Conservation (phyloP, 2,329 filamentous ascomycete species). For the Aspergillus versicolor region DNA sequence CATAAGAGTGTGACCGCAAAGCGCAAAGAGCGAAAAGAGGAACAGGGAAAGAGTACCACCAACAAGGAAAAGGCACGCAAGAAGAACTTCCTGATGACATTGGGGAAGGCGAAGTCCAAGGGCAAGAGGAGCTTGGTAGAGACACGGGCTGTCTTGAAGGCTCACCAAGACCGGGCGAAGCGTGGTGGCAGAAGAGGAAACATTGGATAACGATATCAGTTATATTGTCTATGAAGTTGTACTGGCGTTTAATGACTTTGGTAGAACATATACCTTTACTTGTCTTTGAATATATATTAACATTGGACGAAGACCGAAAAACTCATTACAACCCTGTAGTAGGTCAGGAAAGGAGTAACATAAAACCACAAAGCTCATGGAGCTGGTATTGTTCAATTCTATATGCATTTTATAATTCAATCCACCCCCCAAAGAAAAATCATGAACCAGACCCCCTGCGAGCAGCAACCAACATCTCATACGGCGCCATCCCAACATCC, state of each 20-base stretch:
- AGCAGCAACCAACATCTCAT: conserved; percentile 23
- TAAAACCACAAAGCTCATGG: background rate
- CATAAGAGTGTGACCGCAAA: conserved; percentile 85
- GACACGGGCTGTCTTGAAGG: conserved; percentile 75
- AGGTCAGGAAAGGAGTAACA: background rate
- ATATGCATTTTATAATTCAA: background rate
- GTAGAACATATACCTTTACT: background rate
- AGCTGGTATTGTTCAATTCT: background rate
- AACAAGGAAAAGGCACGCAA: conserved; percentile 95
- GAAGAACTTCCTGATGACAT: conserved; percentile 99
- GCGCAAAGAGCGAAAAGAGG: conserved; percentile 81
- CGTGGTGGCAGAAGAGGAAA: conserved; percentile 81
- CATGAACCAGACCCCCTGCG: background rate
- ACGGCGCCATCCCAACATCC: conserved; percentile 26
- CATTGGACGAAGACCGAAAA: background rate
- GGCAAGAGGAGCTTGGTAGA: conserved; percentile 91
- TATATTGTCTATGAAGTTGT: background rate
- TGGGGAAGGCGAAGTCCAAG: conserved; percentile 94
- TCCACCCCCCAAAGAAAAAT: background rate
- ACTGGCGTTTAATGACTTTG: background rate
- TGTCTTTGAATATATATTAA: background rate
- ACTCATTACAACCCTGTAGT: background rate
- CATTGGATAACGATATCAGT: conserved; percentile 28
- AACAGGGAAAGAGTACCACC: conserved; percentile 90
- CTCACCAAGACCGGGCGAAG: conserved; percentile 80